Evolutionary conservation across 1,284 basidiomycete genomes (phyloP), one percentile per base, ranked within the genome.

Genomic region (Phlebopus sp.): DNA sequence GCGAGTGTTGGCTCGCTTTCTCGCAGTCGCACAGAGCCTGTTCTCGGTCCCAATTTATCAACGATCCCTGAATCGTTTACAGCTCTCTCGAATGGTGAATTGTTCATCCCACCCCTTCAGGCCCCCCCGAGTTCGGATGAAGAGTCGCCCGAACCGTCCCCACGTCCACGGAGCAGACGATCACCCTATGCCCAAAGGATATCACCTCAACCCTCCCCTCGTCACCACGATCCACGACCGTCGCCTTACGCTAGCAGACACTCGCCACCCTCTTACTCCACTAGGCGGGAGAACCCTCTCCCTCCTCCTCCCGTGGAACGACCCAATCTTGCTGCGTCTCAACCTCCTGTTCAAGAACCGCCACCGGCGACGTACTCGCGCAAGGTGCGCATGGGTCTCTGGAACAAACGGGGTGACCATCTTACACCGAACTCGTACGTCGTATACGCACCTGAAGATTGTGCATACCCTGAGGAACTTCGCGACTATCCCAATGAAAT

Each of bases 321-420:
- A 9, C 42, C 55, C 1, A 48, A 37, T 29, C 37, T 50, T 4
- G 55, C 59, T 25, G 50, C 53, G 23, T 59, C 64, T 19, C 56
- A 63, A 15, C 70, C 54, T 23, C 70, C 55, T 1, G 45, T 15
- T 3, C 72, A 55, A 38, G 60, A 53, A 38, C 57, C 52, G 6
- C 57, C 55, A 31, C 62, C 67, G 5, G 44, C 63, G 2, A 53
- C 21, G 1, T 66, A 66, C 15, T 25, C 50, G 8, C 63, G 52
- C 51, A 65, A 60, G 50, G 53, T 75, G 13, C 79, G 85, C 9
- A 61, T 62, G 19, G 84, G 85, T 1, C 79, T 70, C 54, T 87
- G 85, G 85, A 87, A 87, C 54, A 61, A 74, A 19, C 78, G 84
- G 2, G 84, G 84, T 0, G 84, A 87, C 61, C 78, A 86, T 55